Evolutionary conservation across 2,329 filamentous ascomycete species (phyloP).

Genomic region (Apiospora aurea): DNA sequence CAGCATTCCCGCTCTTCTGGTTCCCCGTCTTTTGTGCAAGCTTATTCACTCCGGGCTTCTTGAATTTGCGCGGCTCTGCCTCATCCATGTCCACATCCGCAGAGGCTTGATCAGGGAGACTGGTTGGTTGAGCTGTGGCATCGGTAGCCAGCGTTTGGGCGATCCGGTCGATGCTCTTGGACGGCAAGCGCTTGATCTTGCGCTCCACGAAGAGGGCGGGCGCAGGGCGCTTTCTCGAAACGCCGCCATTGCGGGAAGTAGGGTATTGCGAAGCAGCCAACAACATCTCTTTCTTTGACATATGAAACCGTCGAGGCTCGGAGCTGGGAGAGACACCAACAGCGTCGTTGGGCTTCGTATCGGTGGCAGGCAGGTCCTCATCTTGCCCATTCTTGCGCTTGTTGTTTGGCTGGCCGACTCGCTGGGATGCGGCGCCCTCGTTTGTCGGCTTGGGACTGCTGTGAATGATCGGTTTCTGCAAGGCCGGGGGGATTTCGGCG

Average conservation of each 20-base stretch:
- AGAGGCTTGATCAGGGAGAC: slow-evolving; percentile 22
- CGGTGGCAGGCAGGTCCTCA: not conserved
- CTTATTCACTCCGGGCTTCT: slow-evolving; percentile 45
- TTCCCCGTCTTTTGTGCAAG: slow-evolving; percentile 29
- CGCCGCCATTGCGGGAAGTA: slow-evolving; percentile 37
- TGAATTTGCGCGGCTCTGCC: slow-evolving; percentile 39
- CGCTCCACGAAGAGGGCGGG: slow-evolving; percentile 65
- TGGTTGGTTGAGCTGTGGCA: slow-evolving; percentile 12
- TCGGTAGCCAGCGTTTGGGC: slow-evolving; percentile 26
- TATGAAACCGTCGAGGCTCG: slow-evolving; percentile 62
- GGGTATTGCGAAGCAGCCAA: slow-evolving; percentile 37
- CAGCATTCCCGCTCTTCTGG: slow-evolving; percentile 28
- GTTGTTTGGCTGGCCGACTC: slow-evolving; percentile 30
- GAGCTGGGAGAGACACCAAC: slow-evolving; percentile 28
- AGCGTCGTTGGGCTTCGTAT: slow-evolving; percentile 11
- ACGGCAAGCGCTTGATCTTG: slow-evolving; percentile 44
- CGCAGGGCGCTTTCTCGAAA: slow-evolving; percentile 52
- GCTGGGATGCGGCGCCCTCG: slow-evolving; percentile 38
- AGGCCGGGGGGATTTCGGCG: slow-evolving; percentile 35
- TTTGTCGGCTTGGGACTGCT: slow-evolving; percentile 47
- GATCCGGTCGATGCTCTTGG: slow-evolving; percentile 32
- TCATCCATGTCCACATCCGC: slow-evolving; percentile 34
- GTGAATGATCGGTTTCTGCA: slow-evolving; percentile 54
- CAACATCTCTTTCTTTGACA: slow-evolving; percentile 56
- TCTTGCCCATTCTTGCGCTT: slow-evolving; percentile 27